Percentiles rank a stretch among this genome's conserved stretches.
Evolutionary conservation across 23 red algal genomes (phyloP).

Genomic region (Cyanidioschyzon merolae): DNA sequence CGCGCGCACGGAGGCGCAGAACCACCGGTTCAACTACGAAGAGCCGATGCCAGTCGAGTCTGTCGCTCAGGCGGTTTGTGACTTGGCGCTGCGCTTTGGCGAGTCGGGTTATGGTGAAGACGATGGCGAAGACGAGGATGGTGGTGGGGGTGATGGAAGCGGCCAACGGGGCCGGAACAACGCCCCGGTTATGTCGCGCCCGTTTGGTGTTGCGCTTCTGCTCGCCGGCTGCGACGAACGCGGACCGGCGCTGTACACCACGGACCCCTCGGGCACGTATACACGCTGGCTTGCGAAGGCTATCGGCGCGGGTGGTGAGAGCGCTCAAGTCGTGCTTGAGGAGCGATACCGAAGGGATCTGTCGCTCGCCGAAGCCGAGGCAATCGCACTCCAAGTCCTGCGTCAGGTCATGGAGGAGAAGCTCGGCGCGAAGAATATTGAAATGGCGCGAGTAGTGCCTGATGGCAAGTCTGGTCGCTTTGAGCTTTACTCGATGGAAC

Average conservation of each 20-base stretch:
- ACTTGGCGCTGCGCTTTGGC: conserved; percentile 56
- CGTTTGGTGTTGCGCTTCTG: conserved; percentile 90
- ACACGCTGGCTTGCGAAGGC: conserved; percentile 80
- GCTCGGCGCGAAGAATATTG: conserved; percentile 78
- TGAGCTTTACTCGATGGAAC: conserved; percentile 57
- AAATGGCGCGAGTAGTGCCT: conserved; percentile 49
- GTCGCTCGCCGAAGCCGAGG: conserved; percentile 59
- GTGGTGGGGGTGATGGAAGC: neutral
- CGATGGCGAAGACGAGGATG: neutral
- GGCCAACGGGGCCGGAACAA: neutral
- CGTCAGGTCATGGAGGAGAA: conserved; percentile 94
- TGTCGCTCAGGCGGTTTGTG: conserved; percentile 76
- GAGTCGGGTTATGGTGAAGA: conserved; percentile 86
- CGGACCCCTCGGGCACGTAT: conserved; percentile 89
- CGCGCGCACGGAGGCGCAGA: conserved; percentile 72
- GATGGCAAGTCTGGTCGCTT: conserved; percentile 34
- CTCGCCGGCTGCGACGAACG: conserved; percentile 95
- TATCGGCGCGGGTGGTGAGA: conserved; percentile 73
- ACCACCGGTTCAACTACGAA: conserved; percentile 86
- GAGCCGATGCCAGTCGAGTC: conserved; percentile 96
- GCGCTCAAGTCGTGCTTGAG: conserved; percentile 80
- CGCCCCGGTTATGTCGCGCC: conserved; percentile 24
- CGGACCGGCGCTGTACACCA: conserved; percentile 86
- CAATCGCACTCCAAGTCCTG: conserved; percentile 78
- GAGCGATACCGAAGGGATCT: conserved; percentile 78